Conservation (phyloP, 2,329 filamentous ascomycete genomes). For the Akanthomyces dipterigenus region DNA sequence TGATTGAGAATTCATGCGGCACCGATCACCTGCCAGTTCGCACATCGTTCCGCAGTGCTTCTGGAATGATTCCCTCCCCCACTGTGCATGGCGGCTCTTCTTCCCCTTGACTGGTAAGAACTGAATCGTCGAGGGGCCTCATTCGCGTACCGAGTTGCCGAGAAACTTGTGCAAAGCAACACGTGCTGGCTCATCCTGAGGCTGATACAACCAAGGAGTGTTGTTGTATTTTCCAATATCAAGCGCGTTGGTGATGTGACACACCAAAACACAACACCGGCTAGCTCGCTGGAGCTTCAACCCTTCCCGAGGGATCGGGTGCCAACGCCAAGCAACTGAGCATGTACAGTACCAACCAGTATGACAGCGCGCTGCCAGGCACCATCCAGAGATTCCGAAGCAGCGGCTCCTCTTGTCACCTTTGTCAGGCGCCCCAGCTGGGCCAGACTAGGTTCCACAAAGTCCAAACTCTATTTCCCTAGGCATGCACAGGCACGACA, state of each 20-base stretch:
- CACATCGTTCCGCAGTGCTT: background rate
- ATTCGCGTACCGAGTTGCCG: background rate
- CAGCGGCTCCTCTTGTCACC: background rate
- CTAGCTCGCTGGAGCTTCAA: background rate
- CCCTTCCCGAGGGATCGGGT: background rate
- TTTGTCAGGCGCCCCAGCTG: constrained; percentile 4
- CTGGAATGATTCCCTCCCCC: background rate
- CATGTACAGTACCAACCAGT: no score
- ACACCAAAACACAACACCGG: background rate
- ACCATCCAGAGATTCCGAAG: background rate
- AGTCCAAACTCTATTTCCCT: constrained; percentile 3
- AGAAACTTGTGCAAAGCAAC: background rate
- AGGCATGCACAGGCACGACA: no score
- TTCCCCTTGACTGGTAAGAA: background rate
- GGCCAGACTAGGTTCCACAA: constrained; percentile 1
- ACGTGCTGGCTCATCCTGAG: background rate
- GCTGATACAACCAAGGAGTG: background rate
- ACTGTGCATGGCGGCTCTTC: background rate
- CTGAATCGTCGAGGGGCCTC: background rate
- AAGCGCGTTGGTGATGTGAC: background rate
- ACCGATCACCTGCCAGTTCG: background rate
- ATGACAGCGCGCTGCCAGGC: background rate
- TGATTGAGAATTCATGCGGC: background rate
- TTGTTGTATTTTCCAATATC: background rate
- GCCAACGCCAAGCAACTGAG: background rate